Evolutionary conservation across 345 rosid species (phyloP).

Genomic region (Abelmoschus esculentus): DNA sequence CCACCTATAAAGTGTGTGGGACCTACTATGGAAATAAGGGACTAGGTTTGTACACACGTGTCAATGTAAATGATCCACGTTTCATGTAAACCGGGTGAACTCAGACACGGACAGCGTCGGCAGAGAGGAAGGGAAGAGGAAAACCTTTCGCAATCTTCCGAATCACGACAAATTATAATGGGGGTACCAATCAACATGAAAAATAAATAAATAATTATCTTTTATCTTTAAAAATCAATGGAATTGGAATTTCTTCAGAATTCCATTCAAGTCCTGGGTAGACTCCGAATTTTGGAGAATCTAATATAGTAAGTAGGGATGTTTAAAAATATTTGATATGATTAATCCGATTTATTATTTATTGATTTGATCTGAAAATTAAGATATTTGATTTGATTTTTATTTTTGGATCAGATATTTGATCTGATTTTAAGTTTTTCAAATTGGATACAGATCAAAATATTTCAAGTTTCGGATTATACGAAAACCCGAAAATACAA

Average conservation of each 20-base stretch:
- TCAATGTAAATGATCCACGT: slow-evolving; percentile 15
- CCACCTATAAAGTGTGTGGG: slow-evolving; percentile 4
- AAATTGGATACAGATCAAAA: too few species aligned
- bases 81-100: slow-evolving; percentile 8
- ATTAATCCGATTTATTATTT: too few species aligned
- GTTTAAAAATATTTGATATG: too few species aligned
- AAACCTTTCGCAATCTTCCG: not conserved
- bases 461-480: too few species aligned
- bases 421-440: too few species aligned
- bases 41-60: slow-evolving; percentile 10
- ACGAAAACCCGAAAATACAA: too few species aligned
- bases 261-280: not conserved
- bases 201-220: not conserved
- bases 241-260: not conserved
- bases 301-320: too few species aligned
- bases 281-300: too few species aligned
- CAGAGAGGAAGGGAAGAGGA: slow-evolving; percentile 7
- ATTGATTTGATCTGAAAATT: too few species aligned
- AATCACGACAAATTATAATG: slow-evolving; percentile 12
- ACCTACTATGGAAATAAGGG: not conserved
- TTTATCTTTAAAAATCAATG: not conserved
- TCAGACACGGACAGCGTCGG: slow-evolving; percentile 30
- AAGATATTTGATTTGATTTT: too few species aligned
- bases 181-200: not conserved
- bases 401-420: too few species aligned